phyloP scores from a whole-genome alignment of 2,329 filamentous ascomycete species.

The Kalaharituber pfeilii region DNA sequence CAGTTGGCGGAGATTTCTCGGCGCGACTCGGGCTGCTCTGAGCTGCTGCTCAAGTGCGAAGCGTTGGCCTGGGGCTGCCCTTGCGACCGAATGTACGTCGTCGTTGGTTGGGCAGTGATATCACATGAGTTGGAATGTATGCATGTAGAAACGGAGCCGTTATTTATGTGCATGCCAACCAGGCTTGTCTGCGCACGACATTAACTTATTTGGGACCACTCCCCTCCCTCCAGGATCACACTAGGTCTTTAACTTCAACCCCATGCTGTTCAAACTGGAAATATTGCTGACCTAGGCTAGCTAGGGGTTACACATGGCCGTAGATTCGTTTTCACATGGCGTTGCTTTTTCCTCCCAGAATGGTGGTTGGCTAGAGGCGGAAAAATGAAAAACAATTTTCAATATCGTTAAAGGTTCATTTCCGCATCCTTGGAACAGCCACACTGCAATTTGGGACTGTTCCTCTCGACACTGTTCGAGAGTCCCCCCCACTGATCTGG shows the following conservation, averaged over 20 bases:
- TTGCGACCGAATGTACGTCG: neutral
- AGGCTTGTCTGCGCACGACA: conserved; percentile 1
- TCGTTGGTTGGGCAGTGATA: conserved; percentile 10
- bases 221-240: neutral
- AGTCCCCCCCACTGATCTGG: conserved; percentile 10
- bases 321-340: conserved; percentile 1
- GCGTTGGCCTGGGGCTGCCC: neutral
- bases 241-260: neutral
- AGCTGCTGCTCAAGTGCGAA: too few species aligned
- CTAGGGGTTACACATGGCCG: neutral
- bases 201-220: neutral
- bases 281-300: neutral
- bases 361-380: neutral
- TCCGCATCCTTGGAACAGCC: conserved; percentile 9
- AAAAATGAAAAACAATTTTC: neutral
- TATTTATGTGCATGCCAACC: conserved; percentile 15
- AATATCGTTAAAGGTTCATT: conserved; percentile 5
- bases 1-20: neutral
- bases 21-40: neutral
- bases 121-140: conserved; percentile 18
- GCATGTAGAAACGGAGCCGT: conserved; percentile 16
- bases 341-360: conserved; percentile 1
- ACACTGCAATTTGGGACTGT: conserved; percentile 6
- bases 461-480: neutral
- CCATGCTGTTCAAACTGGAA: neutral